A percentile compares a stretch with the other conserved stretches of the same genome.
Evolutionary conservation across 1,284 basidiomycete genomes (phyloP).

Genomic region (Ustilago vetiveriae): DNA sequence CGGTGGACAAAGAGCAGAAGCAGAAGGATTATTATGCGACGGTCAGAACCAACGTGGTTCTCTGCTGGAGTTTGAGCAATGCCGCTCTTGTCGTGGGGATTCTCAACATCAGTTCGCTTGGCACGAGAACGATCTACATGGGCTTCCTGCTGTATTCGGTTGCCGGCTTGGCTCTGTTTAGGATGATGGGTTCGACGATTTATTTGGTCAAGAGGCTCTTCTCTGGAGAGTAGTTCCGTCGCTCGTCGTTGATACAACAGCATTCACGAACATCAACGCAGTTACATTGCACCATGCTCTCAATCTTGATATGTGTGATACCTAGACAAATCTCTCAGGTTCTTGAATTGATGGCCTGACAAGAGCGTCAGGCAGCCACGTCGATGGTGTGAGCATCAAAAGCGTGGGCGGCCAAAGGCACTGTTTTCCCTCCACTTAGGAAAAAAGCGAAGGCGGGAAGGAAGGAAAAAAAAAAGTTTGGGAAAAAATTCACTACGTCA

Average conservation of each 20-base stretch:
- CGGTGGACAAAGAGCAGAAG: constrained; percentile 55
- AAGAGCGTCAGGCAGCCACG: no score
- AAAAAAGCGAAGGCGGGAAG: background rate
- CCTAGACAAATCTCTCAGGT: no score
- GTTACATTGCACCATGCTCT: no score
- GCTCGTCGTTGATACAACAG: background rate
- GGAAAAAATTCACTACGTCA: constrained; percentile 1
- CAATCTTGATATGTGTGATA: no score
- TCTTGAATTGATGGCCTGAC: no score
- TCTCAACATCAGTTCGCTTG: constrained; percentile 51
- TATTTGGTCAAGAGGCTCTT: constrained; percentile 58
- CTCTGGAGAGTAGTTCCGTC: constrained; percentile 45
- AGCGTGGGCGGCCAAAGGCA: no score
- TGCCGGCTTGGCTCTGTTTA: constrained; percentile 55
- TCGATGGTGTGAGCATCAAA: background rate
- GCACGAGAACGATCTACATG: constrained; percentile 59
- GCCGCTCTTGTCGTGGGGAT: constrained; percentile 62
- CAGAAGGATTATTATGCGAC: constrained; percentile 70
- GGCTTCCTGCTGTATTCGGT: constrained; percentile 62
- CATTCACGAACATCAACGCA: constrained; percentile 1
- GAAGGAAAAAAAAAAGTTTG: constrained; percentile 9
- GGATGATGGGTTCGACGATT: constrained; percentile 50
- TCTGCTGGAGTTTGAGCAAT: constrained; percentile 75
- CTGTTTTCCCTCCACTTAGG: constrained; percentile 6
- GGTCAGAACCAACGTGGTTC: constrained; percentile 87